Conservation (phyloP, 1,139 yeast genomes). For the Debaryomycetaceae sp. region DNA sequence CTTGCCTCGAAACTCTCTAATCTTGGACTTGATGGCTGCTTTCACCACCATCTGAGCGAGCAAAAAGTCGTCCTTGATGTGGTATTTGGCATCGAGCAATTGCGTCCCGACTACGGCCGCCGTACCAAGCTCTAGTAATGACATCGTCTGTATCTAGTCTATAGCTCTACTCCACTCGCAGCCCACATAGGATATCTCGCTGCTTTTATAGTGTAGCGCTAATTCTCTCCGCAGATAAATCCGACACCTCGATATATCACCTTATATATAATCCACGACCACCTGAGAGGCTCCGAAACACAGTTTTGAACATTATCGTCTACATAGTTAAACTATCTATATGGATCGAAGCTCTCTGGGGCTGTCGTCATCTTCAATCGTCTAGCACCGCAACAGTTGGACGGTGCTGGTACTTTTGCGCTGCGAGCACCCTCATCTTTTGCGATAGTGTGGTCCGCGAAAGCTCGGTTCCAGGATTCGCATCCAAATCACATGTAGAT, state of each 20-base stretch:
- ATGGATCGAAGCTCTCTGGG: background rate
- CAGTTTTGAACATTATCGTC: background rate
- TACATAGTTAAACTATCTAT: background rate
- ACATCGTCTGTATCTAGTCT: slow-evolving; percentile 15
- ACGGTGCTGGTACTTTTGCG: no score
- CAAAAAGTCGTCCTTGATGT: slow-evolving; percentile 52
- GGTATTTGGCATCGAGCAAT: slow-evolving; percentile 49
- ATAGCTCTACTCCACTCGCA: no score
- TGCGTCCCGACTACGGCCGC: slow-evolving; percentile 44
- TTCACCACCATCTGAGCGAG: slow-evolving; percentile 42
- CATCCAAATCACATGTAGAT: background rate
- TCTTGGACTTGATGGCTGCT: slow-evolving; percentile 41
- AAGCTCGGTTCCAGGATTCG: background rate
- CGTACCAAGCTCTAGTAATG: slow-evolving; percentile 40
- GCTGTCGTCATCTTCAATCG: background rate
- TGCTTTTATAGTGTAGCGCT: background rate
- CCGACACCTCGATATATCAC: background rate
- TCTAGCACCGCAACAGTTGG: no score
- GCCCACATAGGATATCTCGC: background rate
- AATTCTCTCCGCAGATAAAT: background rate
- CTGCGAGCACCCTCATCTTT: no score
- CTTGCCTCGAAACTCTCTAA: slow-evolving; percentile 40
- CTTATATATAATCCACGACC: no score
- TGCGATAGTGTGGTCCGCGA: no score
- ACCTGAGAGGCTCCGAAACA: background rate